phyloP scores from a whole-genome alignment of 305 asterid species.

The Coffea humblotiana region DNA sequence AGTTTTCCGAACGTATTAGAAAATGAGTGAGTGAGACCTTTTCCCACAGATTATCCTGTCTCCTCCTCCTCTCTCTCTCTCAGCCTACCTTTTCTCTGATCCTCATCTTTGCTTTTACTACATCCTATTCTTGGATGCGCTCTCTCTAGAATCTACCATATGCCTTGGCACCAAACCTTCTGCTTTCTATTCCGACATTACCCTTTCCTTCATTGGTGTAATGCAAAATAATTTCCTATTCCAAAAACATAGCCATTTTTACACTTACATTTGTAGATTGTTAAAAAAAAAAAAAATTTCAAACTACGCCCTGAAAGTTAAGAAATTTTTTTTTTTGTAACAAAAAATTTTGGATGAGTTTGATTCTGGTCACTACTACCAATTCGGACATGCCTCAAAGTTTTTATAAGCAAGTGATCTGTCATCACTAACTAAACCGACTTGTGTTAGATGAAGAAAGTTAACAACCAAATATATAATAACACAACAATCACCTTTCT shows the following conservation, averaged over 20 bases:
- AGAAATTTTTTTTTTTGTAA: background rate
- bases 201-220: conserved; percentile 10
- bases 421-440: too few species aligned
- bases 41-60: conserved; percentile 15
- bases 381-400: too few species aligned
- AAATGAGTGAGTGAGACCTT: conserved; percentile 31
- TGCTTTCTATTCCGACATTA: background rate
- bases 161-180: background rate
- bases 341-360: too few species aligned
- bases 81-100: conserved; percentile 8
- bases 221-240: background rate
- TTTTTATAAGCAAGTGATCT: too few species aligned
- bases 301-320: background rate
- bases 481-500: too few species aligned
- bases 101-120: background rate
- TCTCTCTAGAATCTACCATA: background rate
- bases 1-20: conserved; percentile 55
- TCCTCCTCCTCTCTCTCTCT: background rate
- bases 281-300: background rate
- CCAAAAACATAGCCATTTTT: background rate
- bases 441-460: too few species aligned
- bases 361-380: too few species aligned
- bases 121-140: background rate
- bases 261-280: background rate
- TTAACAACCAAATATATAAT: too few species aligned